Base-by-base conservation (phyloP, 306 rosid species). In the Arachis hypogaea region DNA sequence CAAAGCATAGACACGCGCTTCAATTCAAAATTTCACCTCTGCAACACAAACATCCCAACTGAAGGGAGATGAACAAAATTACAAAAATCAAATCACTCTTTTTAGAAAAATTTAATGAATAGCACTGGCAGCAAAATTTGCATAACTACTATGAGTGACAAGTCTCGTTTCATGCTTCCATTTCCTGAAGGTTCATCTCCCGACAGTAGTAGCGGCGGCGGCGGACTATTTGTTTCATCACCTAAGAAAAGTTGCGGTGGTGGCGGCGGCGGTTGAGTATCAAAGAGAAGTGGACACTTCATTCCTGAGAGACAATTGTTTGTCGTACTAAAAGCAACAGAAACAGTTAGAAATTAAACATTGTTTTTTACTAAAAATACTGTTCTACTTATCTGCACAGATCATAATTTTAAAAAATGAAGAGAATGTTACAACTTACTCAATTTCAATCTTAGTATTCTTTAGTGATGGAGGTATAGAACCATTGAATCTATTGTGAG, bases 401-500 rank as follows among this genome's bases (percentile, higher is more conserved):
- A 33, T 33, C 38, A 42, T 11, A 11, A 30, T 44, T 3, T 33
- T 33, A 33, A 33, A 33, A 33, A 33, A 33, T 33, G 49, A 6
- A 67, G 47, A 67, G 18, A 59, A 52, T 9, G 52, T 2, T 8
- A 28, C 5, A 47, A 69, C 84, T 80, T 75, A 75, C 84, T 75
- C 80, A 57, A 64, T 51, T n/a, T 59, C 51, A 56, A 69, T 74
- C 40, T 69, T 75, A 67, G 75, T 80, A 47, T 75, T 63, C 73
- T 63, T n/a, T 4, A 69, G 61, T 63, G 77, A 75, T 63, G 69
- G 3, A 10, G 84, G 77, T 69, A 75, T 10, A 49, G 80, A 69
- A 29, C 84, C 84, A 63, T 69, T 75, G 77, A 75, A 80, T 73
- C 77, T 63, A 75, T 80, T 80, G 52, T 69, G 28, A 63, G 84